Percentiles rank a stretch among this genome's conserved stretches.
Conservation (phyloP, 129 eudicot genomes). For the Gnaphalium uliginosum region DNA sequence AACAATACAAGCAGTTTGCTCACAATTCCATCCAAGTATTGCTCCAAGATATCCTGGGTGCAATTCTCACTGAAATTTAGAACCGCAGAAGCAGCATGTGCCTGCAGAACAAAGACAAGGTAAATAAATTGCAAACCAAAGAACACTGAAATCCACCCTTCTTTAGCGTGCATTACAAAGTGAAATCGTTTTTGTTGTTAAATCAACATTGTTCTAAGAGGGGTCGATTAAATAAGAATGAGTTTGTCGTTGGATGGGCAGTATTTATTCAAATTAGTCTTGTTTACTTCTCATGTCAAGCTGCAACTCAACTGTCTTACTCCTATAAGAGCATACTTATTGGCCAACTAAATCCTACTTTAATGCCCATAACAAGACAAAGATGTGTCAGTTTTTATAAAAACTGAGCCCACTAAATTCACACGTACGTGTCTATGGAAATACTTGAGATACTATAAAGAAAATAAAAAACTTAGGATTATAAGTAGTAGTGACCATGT, state of each 20-base stretch:
- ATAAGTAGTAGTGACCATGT: not conserved
- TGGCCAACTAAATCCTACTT: not conserved
- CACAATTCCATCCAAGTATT: constrained; percentile 89
- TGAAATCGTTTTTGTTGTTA: not conserved
- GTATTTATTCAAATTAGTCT: constrained; percentile 11
- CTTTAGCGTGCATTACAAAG: too few relatives aligned
- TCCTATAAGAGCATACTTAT: constrained; percentile 5
- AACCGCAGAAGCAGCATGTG: constrained; percentile 95
- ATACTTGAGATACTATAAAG: not conserved
- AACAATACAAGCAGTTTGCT: constrained; percentile 85
- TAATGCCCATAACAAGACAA: not conserved
- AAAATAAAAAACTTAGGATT: not conserved
- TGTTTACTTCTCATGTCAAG: not conserved
- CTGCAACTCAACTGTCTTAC: not conserved
- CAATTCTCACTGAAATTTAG: constrained; percentile 95
- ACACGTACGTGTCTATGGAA: not conserved
- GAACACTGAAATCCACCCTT: too few relatives aligned
- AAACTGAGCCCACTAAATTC: constrained; percentile 1
- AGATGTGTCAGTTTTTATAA: not conserved
- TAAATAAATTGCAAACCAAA: not conserved
- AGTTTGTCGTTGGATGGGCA: constrained; percentile 16
- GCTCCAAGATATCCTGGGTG: constrained; percentile 88
- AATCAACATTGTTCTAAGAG: not conserved
- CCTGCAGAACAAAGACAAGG: constrained; percentile 47
- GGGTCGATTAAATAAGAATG: not conserved